Conservation (phyloP, 805 yeast genomes). For the Metschnikowia amazonensis region DNA sequence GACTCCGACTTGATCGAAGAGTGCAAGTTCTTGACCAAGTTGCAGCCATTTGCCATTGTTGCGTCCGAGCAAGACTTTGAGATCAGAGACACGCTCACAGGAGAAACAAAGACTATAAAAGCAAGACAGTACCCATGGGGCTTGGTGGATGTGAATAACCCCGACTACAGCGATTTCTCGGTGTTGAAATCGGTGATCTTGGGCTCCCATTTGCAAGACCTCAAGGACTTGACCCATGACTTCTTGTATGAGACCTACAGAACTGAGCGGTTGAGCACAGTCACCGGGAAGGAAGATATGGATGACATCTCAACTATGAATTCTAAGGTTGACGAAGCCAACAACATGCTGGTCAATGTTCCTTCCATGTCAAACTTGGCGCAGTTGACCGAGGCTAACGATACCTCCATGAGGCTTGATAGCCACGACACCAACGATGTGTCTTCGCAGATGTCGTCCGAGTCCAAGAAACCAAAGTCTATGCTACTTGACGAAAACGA, state of each 20-base stretch:
- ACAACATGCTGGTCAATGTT: constrained; percentile 19
- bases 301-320: constrained; percentile 23
- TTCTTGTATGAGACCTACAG: constrained; percentile 74
- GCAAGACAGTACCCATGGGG: constrained; percentile 82
- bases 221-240: constrained; percentile 76
- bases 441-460: constrained; percentile 20
- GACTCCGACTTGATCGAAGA: constrained; percentile 75
- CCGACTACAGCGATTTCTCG: constrained; percentile 51
- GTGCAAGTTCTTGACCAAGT: constrained; percentile 52
- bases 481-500: constrained; percentile 34
- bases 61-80: constrained; percentile 57
- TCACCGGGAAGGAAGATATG: constrained; percentile 40
- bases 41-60: constrained; percentile 76
- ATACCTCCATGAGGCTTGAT: constrained; percentile 12
- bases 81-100: constrained; percentile 39
- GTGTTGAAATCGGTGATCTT: constrained; percentile 64
- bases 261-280: constrained; percentile 67
- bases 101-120: constrained; percentile 42
- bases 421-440: constrained; percentile 14
- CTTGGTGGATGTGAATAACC: constrained; percentile 49
- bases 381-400: constrained; percentile 33
- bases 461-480: constrained; percentile 26
- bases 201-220: constrained; percentile 80
- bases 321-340: constrained; percentile 21
- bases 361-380: constrained; percentile 67